phyloP scores from a whole-genome alignment of 495 filamentous ascomycete genomes.

The Parathielavia hyrcaniae region DNA sequence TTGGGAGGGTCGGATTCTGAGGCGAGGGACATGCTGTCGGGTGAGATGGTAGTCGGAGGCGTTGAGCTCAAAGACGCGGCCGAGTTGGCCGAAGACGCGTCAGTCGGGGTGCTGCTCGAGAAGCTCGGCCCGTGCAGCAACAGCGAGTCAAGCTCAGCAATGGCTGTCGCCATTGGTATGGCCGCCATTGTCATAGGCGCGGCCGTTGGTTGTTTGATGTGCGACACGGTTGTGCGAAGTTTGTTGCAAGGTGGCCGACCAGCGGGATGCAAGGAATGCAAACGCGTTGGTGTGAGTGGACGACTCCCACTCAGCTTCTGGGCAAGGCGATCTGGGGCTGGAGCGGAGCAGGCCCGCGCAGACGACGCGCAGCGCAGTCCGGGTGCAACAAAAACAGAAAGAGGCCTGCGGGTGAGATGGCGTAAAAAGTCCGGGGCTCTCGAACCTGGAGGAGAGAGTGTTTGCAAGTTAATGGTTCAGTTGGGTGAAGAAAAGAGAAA shows the following conservation, averaged over 20 bases:
- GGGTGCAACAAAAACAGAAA: slow-evolving; percentile 16
- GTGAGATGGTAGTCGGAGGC: slow-evolving; percentile 41
- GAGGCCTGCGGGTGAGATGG: background rate
- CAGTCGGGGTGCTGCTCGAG: slow-evolving; percentile 30
- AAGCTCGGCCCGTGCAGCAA: slow-evolving; percentile 30
- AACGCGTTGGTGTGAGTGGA: slow-evolving; percentile 11
- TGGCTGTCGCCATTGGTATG: slow-evolving; percentile 20
- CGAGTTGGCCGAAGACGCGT: slow-evolving; percentile 38
- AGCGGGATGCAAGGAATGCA: slow-evolving; percentile 10
- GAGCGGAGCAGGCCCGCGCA: slow-evolving; percentile 9
- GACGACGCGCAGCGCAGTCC: slow-evolving; percentile 13
- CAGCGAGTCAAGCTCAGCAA: slow-evolving; percentile 21
- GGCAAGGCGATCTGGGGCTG: slow-evolving; percentile 6
- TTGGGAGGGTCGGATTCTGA: slow-evolving; percentile 34
- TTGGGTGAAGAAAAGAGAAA: background rate
- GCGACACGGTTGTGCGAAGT: background rate
- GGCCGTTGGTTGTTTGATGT: background rate
- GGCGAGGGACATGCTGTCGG: slow-evolving; percentile 42
- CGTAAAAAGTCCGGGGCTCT: background rate
- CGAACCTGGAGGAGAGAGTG: background rate
- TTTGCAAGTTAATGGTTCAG: too few species aligned
- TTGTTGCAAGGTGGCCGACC: background rate
- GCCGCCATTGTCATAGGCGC: slow-evolving; percentile 7
- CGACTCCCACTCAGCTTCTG: slow-evolving; percentile 16
- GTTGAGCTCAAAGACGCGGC: slow-evolving; percentile 45